Base-by-base conservation (phyloP, 1,284 basidiomycete genomes). In the Ganoderma leucocontextum region DNA sequence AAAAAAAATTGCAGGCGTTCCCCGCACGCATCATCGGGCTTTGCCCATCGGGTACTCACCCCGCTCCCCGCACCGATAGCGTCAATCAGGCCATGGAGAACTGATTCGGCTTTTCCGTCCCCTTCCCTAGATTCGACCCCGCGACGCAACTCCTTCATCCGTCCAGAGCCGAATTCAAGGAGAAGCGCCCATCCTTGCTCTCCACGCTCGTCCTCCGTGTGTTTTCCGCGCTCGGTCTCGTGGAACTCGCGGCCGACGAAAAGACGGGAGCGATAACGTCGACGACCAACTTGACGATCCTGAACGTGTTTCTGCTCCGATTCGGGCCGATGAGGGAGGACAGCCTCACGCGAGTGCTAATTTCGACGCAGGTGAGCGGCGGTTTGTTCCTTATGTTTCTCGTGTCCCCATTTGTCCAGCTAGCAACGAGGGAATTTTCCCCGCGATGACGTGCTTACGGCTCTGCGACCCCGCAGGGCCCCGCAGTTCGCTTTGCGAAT, bases 271-370 rank as follows among this genome's bases (percentile, higher is more conserved):
- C 75, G 25, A 90, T 97, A 71, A 76, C 84, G 2, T 90, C 92
- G 67, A 85, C 89, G 10, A 95, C 92, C 33, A 98, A 98, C 78
- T 80, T 98, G 67, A 98, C 96, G 0, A 90, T 98, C 64, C 82
- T 97, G 59, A 98, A 97, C 77, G 86, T 92, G 64, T 85, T 97
- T 60, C 84, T 98, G 41, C 82, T 96, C 22, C 83, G 87, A 39
- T 78, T 94, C 22, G 96, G 96, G 1, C 91, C 93, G 2, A 92
- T 96, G 91, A 85, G 83, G 66, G 96, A 98, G 81, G 91, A 91
- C 68, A 84, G 82, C 35, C 84, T 98, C 41, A 93, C 94, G 22
- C 84, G 89, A 73, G 80, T 87, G n/a, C 78, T 97, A 71, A 92
- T 95, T 71, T 82, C 78, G 36, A 82, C 92, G 9, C 95, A 97